Evolutionary conservation across 768 basidiomycete species (phyloP).

Genomic region (Kwoniella pini): DNA sequence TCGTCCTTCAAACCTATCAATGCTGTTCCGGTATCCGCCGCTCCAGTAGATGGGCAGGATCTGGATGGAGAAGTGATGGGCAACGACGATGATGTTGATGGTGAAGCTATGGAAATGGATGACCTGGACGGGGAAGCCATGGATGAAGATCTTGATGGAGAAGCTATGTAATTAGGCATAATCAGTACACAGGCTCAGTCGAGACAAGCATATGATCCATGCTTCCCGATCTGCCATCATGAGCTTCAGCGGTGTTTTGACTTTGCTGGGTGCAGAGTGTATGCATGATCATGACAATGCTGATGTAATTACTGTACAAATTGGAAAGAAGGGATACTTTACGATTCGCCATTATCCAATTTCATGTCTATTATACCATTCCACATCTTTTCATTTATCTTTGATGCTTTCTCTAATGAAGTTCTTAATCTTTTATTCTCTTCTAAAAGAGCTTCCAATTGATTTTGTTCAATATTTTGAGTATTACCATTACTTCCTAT

Average conservation of each 20-base stretch:
- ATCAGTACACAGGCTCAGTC: too few species aligned
- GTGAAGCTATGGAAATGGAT: conserved; percentile 55
- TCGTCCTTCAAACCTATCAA: conserved; percentile 46
- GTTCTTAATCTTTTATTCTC: conserved; percentile 69
- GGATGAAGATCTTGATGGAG: conserved; percentile 61
- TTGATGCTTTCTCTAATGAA: conserved; percentile 78
- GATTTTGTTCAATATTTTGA: conserved; percentile 5
- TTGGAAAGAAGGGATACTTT: conserved; percentile 58
- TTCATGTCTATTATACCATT: conserved; percentile 68
- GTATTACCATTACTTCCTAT: neutral
- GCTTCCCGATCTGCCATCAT: too few species aligned
- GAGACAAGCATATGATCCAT: too few species aligned
- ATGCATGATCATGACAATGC: too few species aligned
- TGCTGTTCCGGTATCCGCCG: conserved; percentile 19
- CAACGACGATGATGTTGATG: conserved; percentile 57
- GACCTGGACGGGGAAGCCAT: conserved; percentile 58
- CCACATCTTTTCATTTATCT: conserved; percentile 95
- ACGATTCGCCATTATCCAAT: conserved; percentile 17
- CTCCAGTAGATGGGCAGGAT: conserved; percentile 54
- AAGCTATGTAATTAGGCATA: conserved; percentile 36
- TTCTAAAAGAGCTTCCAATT: conserved; percentile 66
- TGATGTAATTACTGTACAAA: too few species aligned
- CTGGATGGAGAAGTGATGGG: conserved; percentile 58
- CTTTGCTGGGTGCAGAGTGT: too few species aligned
- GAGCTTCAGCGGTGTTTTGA: too few species aligned